phyloP scores from a whole-genome alignment of 1,284 basidiomycete species.

The Sporisorium graminicola region DNA sequence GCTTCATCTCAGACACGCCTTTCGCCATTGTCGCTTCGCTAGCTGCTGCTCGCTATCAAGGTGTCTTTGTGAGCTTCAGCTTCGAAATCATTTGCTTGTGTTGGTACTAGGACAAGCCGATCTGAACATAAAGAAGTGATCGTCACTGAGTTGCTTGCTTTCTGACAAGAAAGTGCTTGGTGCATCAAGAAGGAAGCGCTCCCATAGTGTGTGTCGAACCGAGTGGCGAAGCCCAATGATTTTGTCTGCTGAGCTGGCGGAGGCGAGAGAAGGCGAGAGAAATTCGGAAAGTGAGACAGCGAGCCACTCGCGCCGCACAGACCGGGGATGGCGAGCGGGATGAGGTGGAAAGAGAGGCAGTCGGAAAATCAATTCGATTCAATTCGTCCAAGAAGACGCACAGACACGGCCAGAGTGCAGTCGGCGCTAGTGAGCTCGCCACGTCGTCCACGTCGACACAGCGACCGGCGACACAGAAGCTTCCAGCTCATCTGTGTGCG shows the following conservation, averaged over 20 bases:
- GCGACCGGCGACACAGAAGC: constrained; percentile 19
- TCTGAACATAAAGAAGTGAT: neutral
- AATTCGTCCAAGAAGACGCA: neutral
- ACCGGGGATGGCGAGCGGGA: constrained; percentile 21
- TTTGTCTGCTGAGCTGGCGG: constrained; percentile 16
- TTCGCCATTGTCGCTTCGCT: neutral
- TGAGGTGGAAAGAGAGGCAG: too few species aligned
- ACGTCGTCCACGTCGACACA: constrained; percentile 43
- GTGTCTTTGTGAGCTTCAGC: neutral
- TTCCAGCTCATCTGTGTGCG: constrained; percentile 41
- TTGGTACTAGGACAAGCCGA: too few species aligned
- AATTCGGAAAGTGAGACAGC: constrained; percentile 8
- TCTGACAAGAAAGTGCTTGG: neutral
- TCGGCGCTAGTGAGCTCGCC: too few species aligned
- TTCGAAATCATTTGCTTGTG: too few species aligned
- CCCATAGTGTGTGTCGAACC: neutral
- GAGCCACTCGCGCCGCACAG: constrained; percentile 19
- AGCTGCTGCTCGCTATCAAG: neutral
- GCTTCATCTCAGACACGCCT: neutral
- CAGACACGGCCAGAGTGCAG: neutral
- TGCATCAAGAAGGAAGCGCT: too few species aligned
- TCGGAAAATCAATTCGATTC: neutral
- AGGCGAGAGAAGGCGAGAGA: constrained; percentile 31
- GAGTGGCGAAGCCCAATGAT: neutral
- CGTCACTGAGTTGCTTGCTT: neutral